Evolutionary conservation across 202 grass and related monocot species (phyloP).

Genomic region (Zizania palustris): DNA sequence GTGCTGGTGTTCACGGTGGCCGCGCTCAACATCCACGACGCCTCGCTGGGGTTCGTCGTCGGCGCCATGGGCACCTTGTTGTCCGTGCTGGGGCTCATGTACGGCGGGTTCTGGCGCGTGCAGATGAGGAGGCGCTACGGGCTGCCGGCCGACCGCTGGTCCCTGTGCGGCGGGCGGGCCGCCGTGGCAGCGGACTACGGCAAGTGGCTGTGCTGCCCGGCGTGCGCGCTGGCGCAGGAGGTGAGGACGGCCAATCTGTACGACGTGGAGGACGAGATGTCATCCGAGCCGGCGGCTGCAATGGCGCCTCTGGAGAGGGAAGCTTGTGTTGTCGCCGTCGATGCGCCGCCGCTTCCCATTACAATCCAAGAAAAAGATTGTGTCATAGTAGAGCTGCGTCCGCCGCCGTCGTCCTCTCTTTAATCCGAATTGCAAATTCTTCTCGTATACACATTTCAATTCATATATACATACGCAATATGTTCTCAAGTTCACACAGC

Average conservation of each 20-base stretch:
- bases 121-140: constrained; percentile 54
- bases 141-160: constrained; percentile 34
- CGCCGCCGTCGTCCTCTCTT: no score
- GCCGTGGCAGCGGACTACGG: constrained; percentile 40
- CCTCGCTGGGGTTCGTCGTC: constrained; percentile 44
- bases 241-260: constrained; percentile 69
- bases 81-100: constrained; percentile 48
- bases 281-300: not conserved
- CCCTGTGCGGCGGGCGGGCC: constrained; percentile 29
- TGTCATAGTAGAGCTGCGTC: not conserved
- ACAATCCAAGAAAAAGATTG: not conserved
- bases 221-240: constrained; percentile 75
- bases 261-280: constrained; percentile 36
- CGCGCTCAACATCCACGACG: constrained; percentile 56
- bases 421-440: no score
- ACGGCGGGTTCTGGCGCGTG: constrained; percentile 67
- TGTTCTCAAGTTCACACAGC: no score
- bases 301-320: constrained; percentile 53
- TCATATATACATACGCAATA: no score
- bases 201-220: constrained; percentile 63
- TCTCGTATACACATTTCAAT: no score
- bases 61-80: constrained; percentile 49
- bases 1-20: constrained; percentile 65
- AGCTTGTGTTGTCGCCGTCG: not conserved
- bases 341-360: constrained; percentile 28